Conservation (phyloP, 768 basidiomycete species). For the Tricholoma saponaceum region DNA sequence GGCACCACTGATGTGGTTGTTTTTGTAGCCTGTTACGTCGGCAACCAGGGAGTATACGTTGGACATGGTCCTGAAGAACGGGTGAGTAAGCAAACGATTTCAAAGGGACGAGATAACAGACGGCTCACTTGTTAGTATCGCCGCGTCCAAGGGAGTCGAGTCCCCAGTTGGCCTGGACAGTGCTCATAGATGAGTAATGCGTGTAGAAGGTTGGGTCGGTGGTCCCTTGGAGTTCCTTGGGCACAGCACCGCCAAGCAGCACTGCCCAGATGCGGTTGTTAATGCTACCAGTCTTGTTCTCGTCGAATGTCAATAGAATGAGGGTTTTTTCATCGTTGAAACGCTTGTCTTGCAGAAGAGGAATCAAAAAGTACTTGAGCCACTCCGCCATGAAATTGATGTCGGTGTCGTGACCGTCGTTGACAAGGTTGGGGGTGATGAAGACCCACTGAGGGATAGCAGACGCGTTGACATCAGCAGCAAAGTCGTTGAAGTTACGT, state of each 20-base stretch:
- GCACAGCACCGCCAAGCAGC: slow-evolving; percentile 41
- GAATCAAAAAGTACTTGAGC: slow-evolving; percentile 46
- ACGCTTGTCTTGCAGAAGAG: slow-evolving; percentile 42
- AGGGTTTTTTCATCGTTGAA: slow-evolving; percentile 56
- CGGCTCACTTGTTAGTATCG: neutral
- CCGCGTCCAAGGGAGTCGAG: slow-evolving; percentile 56
- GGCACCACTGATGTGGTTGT: neutral
- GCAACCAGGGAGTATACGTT: neutral
- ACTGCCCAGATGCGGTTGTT: slow-evolving; percentile 47
- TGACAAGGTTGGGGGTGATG: slow-evolving; percentile 58
- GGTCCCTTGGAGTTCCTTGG: slow-evolving; percentile 34
- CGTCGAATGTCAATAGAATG: slow-evolving; percentile 62
- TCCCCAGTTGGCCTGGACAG: slow-evolving; percentile 58
- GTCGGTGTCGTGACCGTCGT: slow-evolving; percentile 61
- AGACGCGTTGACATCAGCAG: slow-evolving; percentile 45
- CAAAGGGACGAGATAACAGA: neutral
- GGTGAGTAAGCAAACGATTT: neutral
- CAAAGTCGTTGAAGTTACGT: slow-evolving; percentile 63
- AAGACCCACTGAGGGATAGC: slow-evolving; percentile 57
- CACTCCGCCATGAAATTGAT: slow-evolving; percentile 43
- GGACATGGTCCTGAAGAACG: neutral
- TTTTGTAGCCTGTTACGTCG: neutral
- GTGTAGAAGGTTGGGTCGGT: slow-evolving; percentile 54
- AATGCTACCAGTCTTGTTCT: slow-evolving; percentile 35
- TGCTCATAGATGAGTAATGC: slow-evolving; percentile 55